Conservation (phyloP, 805 yeast genomes). For the Spathaspora sp. region DNA sequence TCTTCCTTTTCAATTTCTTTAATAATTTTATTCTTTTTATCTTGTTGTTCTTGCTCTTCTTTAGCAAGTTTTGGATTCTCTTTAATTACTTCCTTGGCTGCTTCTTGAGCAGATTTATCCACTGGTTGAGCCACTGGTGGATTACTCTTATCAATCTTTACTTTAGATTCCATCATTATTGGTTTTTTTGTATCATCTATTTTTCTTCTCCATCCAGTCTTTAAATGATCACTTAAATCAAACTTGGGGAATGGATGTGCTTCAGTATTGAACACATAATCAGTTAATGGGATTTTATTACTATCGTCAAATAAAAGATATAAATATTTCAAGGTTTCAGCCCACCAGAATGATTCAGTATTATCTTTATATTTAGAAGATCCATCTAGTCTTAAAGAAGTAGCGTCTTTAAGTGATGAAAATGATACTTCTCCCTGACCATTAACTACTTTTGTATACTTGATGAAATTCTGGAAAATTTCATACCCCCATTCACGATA, state of each 20-base stretch:
- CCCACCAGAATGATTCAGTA: conserved; percentile 90
- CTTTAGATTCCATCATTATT: conserved; percentile 11
- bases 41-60: conserved; percentile 22
- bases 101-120: conserved; percentile 33
- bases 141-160: conserved; percentile 22
- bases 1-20: conserved; percentile 8
- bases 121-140: conserved; percentile 41
- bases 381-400: conserved; percentile 32
- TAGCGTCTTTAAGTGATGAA: conserved; percentile 66
- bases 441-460: conserved; percentile 48
- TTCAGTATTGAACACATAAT: conserved; percentile 83
- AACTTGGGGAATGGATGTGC: conserved; percentile 90
- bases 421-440: conserved; percentile 46
- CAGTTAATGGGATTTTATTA: conserved; percentile 58
- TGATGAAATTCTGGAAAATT: conserved; percentile 67
- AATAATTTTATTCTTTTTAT: conserved; percentile 20
- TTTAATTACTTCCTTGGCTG: conserved; percentile 29
- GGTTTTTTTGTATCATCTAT: conserved; percentile 16
- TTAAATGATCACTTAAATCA: conserved; percentile 45
- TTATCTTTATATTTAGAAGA: conserved; percentile 58
- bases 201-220: conserved; percentile 59
- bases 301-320: conserved; percentile 72
- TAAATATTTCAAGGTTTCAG: conserved; percentile 86
- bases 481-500: conserved; percentile 90
- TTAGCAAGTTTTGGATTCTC: conserved; percentile 29